phyloP scores from a whole-genome alignment of 1,139 yeast genomes.

The Sugiyamaella xylanicola region DNA sequence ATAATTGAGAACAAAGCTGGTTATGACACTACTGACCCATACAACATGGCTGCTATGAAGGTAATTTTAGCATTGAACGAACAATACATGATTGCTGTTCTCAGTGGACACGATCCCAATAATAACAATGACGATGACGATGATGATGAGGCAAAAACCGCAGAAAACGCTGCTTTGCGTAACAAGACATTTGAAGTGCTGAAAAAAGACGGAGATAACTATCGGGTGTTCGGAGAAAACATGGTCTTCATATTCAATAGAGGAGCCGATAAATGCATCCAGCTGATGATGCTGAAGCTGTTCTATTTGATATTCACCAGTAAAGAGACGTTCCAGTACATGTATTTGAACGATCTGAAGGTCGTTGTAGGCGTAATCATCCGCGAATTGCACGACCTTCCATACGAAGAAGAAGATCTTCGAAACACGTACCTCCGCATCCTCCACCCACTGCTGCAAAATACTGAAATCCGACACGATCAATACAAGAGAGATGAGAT shows the following conservation, averaged over 20 bases:
- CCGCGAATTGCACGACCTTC: conserved; percentile 71
- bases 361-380: conserved; percentile 85
- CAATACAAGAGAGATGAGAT: conserved; percentile 64
- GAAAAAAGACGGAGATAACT: conserved; percentile 36
- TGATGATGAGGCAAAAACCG: conserved; percentile 1
- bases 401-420: conserved; percentile 61
- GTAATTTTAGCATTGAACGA: conserved; percentile 77
- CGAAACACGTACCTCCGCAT: conserved; percentile 78
- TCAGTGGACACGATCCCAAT: conserved; percentile 29
- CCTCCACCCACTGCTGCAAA: conserved; percentile 66
- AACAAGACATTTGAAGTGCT: conserved; percentile 42
- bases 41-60: conserved; percentile 72
- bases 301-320: conserved; percentile 75
- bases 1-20: conserved; percentile 50
- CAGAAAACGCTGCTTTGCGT: not conserved
- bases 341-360: conserved; percentile 81
- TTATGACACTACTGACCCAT: conserved; percentile 56
- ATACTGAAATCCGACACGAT: conserved; percentile 61
- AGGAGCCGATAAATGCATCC: conserved; percentile 69
- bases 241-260: conserved; percentile 71
- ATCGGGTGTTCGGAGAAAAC: conserved; percentile 56
- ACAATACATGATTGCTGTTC: conserved; percentile 71
- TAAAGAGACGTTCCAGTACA: conserved; percentile 61
- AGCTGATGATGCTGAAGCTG: conserved; percentile 76
- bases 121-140: conserved; percentile 10